A percentile compares a stretch with the other conserved stretches of the same genome.
These are phyloP conservation scores for Sporothrix pallida DNA, from an alignment of 2,329 filamentous ascomycete genomes.

Conservation along the genomic window DNA sequence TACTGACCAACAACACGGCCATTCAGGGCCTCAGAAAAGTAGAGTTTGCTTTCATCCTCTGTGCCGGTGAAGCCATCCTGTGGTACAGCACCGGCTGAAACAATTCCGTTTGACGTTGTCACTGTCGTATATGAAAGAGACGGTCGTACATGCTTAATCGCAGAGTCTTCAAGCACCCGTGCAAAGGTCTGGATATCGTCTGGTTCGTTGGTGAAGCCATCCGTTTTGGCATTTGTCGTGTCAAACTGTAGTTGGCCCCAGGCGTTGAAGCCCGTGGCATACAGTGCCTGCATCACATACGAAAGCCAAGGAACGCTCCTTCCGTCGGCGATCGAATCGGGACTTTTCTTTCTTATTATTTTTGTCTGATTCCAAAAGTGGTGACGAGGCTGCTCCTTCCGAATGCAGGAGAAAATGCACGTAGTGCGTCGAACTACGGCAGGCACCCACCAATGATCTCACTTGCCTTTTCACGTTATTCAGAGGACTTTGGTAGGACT, in stretches of 20 bases:
- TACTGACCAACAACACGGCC: constrained; percentile 43
- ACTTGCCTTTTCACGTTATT: background rate
- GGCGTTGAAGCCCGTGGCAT: constrained; percentile 63
- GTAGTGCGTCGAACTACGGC: background rate
- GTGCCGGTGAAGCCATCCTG: too few species aligned
- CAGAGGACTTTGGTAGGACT: background rate
- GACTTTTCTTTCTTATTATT: background rate
- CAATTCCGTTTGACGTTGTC: constrained; percentile 15
- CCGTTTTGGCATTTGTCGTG: background rate
- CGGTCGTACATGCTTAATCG: constrained; percentile 47
- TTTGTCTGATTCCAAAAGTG: background rate
- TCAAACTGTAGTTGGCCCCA: constrained; percentile 60
- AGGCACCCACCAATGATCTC: background rate
- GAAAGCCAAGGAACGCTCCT: background rate
- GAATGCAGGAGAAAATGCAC: background rate
- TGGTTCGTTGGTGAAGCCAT: constrained; percentile 44
- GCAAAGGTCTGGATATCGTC: constrained; percentile 55
- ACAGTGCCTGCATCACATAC: constrained; percentile 49
- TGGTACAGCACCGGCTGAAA: constrained; percentile 7
- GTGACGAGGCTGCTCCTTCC: constrained; percentile 15
- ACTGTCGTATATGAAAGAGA: constrained; percentile 53
- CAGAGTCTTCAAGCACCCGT: constrained; percentile 48
- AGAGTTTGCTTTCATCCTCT: background rate
- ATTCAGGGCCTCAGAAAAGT: constrained; percentile 42
- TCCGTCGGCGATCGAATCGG: background rate